phyloP scores from a whole-genome alignment of 352 stramenopile genomes.

The Phytophthora palmivora region DNA sequence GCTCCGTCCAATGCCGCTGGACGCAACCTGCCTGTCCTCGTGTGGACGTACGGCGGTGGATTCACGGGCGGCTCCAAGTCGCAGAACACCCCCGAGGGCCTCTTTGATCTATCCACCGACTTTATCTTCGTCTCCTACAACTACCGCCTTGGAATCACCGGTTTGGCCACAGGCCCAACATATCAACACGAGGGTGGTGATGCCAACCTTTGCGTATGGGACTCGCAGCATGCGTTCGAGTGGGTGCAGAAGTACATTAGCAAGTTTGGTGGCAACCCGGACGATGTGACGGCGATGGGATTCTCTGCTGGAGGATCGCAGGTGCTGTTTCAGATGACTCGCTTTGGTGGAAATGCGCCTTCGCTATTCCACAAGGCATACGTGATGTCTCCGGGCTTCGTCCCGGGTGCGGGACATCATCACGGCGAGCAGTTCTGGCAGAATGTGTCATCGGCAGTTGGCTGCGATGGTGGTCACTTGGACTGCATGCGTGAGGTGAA shows the following conservation, averaged over 20 bases:
- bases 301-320: constrained; percentile 37
- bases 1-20: constrained; percentile 19
- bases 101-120: constrained; percentile 33
- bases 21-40: constrained; percentile 41
- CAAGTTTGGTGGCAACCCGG: constrained; percentile 45
- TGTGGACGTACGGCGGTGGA: constrained; percentile 40
- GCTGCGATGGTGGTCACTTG: constrained; percentile 23
- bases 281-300: constrained; percentile 40
- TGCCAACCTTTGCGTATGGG: constrained; percentile 34
- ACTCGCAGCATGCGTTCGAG: constrained; percentile 37
- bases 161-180: constrained; percentile 28
- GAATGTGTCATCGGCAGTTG: constrained; percentile 31
- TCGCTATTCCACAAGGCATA: constrained; percentile 39
- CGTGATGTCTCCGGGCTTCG: constrained; percentile 33
- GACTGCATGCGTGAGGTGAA: constrained; percentile 35
- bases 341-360: constrained; percentile 29
- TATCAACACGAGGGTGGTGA: constrained; percentile 41
- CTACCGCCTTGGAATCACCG: constrained; percentile 40
- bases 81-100: constrained; percentile 23
- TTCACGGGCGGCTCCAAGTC: constrained; percentile 32
- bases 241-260: constrained; percentile 50
- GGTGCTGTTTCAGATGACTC: constrained; percentile 37
- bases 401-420: constrained; percentile 33
- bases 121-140: constrained; percentile 49
- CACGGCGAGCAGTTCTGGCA: constrained; percentile 37